phyloP scores from a whole-genome alignment of 345 rosid species.

The Toxicodendron radicans region DNA sequence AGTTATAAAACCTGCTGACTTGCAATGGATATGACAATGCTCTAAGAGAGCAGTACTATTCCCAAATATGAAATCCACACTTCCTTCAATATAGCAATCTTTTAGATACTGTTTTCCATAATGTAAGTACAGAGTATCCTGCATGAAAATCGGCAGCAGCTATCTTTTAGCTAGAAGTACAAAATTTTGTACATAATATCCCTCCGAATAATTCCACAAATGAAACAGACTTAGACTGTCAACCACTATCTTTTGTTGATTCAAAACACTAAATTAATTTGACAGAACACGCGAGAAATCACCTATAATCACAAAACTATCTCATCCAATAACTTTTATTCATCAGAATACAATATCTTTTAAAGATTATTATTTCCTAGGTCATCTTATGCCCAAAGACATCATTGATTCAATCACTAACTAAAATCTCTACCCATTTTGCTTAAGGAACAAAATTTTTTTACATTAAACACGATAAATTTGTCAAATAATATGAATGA shows the following conservation, averaged over 20 bases:
- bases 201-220: neutral
- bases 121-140: conserved; percentile 95
- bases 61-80: conserved; percentile 94
- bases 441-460: neutral
- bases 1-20: conserved; percentile 77
- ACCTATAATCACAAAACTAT: neutral
- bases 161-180: conserved; percentile 3
- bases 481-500: neutral
- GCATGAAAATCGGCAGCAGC: conserved; percentile 23
- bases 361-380: neutral
- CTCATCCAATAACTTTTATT: neutral
- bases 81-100: conserved; percentile 91
- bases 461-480: neutral
- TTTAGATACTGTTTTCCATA: conserved; percentile 85
- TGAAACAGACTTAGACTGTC: neutral
- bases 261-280: neutral
- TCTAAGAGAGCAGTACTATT: conserved; percentile 92
- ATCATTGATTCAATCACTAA: neutral
- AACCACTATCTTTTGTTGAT: neutral
- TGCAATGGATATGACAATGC: conserved; percentile 97
- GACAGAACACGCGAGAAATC: neutral
- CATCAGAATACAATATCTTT: neutral
- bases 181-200: neutral
- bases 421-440: neutral
- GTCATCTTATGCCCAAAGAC: neutral